Evolutionary conservation across 768 basidiomycete genomes (phyloP).

Genomic region (Boletus insuetus): DNA sequence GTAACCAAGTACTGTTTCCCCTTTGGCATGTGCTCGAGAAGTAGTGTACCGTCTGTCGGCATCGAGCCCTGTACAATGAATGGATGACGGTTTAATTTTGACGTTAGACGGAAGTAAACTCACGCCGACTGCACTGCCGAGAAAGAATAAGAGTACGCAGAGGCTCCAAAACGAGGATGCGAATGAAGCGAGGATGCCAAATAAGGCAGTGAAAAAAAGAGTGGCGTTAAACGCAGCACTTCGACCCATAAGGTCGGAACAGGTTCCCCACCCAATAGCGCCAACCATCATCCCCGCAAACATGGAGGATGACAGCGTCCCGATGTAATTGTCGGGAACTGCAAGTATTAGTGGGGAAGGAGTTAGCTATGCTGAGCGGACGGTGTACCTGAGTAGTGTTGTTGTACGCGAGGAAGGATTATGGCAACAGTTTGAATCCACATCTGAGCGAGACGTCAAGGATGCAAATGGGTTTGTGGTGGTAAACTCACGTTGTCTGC

Average conservation of each 20-base stretch:
- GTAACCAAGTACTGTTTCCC: constrained; percentile 92
- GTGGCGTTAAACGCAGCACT: constrained; percentile 91
- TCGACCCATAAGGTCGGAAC: constrained; percentile 88
- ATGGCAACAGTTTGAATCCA: constrained; percentile 92
- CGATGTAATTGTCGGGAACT: constrained; percentile 78
- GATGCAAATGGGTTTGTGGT: background rate
- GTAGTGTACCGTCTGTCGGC: constrained; percentile 94
- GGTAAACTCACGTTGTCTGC: constrained; percentile 74
- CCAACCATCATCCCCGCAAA: constrained; percentile 98
- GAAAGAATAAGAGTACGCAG: constrained; percentile 76
- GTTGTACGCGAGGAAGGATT: constrained; percentile 93
- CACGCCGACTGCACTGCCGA: constrained; percentile 94
- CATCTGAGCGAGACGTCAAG: constrained; percentile 58
- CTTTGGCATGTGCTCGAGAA: constrained; percentile 90
- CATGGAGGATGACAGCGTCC: constrained; percentile 81
- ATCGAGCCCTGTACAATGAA: constrained; percentile 69
- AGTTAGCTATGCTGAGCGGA: constrained; percentile 3
- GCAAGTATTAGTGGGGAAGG: constrained; percentile 19
- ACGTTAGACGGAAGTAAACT: constrained; percentile 25
- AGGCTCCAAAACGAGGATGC: constrained; percentile 64
- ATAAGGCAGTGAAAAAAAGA: constrained; percentile 84
- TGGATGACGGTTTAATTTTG: background rate
- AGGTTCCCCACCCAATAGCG: constrained; percentile 88
- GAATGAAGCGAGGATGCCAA: constrained; percentile 79
- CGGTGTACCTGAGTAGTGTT: constrained; percentile 70